Conservation (phyloP, 768 basidiomycete genomes). For the Tricholoma matsutake region DNA sequence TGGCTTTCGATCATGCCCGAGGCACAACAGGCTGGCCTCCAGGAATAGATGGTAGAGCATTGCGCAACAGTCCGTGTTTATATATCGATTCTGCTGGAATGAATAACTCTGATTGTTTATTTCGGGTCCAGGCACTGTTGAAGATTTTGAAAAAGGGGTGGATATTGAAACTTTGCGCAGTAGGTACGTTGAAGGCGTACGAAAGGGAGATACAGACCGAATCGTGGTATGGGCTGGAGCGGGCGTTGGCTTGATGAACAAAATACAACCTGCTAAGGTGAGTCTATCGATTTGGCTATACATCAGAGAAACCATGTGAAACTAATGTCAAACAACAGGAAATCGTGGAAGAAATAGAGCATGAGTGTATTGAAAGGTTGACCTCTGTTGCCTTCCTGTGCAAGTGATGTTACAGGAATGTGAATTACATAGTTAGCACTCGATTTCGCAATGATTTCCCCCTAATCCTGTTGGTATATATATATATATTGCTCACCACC, state of each 20-base stretch:
- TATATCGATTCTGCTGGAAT: not conserved
- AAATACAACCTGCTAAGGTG: conserved; percentile 38
- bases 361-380: conserved; percentile 40
- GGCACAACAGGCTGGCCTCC: conserved; percentile 56
- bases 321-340: conserved; percentile 34
- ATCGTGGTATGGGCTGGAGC: conserved; percentile 69
- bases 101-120: not conserved
- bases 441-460: not conserved
- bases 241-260: conserved; percentile 56
- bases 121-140: conserved; percentile 42
- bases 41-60: conserved; percentile 59
- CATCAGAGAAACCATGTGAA: not conserved
- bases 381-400: no score
- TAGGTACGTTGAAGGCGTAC: conserved; percentile 39
- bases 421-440: not conserved
- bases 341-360: conserved; percentile 50
- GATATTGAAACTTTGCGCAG: conserved; percentile 39
- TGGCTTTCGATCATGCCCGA: conserved; percentile 61
- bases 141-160: conserved; percentile 51
- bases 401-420: not conserved
- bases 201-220: conserved; percentile 44
- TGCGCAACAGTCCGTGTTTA: conserved; percentile 45
- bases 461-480: not conserved
- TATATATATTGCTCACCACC: not conserved
- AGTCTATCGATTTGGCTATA: conserved; percentile 5